Percentiles rank a stretch among this genome's conserved stretches.
Evolutionary conservation across 2,329 filamentous ascomycete species (phyloP).

Genomic region (Hymenoscyphus linearis): DNA sequence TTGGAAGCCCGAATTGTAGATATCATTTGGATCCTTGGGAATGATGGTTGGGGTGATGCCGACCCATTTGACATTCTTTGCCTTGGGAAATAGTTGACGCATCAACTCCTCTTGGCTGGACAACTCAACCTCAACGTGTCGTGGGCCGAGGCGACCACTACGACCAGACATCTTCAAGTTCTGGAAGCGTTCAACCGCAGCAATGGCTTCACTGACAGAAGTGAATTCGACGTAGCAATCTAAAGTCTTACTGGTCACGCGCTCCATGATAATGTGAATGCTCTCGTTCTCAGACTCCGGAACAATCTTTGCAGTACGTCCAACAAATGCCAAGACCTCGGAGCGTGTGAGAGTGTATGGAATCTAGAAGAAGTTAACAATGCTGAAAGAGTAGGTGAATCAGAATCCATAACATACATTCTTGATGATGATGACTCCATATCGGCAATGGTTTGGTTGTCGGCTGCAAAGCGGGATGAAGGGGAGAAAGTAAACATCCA

Average conservation of each 20-base stretch:
- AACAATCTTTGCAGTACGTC: constrained; percentile 50
- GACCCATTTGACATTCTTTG: constrained; percentile 51
- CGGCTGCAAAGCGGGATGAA: neutral
- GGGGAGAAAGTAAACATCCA: neutral
- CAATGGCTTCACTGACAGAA: constrained; percentile 47
- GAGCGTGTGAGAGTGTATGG: constrained; percentile 48
- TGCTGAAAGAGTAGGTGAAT: neutral
- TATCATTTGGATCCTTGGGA: constrained; percentile 33
- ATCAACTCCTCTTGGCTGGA: constrained; percentile 53
- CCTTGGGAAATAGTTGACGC: constrained; percentile 56
- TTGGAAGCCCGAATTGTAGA: constrained; percentile 48
- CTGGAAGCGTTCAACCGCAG: constrained; percentile 45
- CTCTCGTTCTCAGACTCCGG: constrained; percentile 48
- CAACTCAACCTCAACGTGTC: constrained; percentile 51
- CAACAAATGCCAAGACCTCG: constrained; percentile 55
- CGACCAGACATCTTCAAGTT: constrained; percentile 35
- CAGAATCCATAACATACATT: neutral
- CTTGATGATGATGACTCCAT: neutral
- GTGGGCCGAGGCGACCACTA: constrained; percentile 48
- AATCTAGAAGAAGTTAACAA: constrained; percentile 40
- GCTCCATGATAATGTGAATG: constrained; percentile 60
- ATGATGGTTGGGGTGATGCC: constrained; percentile 40
- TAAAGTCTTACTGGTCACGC: constrained; percentile 56
- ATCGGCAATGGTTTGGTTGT: neutral
- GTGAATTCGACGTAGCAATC: constrained; percentile 57